These are phyloP conservation scores for Phoenix dactylifera DNA, from an alignment of 176 grass and related monocot genomes.

Conservation along the genomic window DNA sequence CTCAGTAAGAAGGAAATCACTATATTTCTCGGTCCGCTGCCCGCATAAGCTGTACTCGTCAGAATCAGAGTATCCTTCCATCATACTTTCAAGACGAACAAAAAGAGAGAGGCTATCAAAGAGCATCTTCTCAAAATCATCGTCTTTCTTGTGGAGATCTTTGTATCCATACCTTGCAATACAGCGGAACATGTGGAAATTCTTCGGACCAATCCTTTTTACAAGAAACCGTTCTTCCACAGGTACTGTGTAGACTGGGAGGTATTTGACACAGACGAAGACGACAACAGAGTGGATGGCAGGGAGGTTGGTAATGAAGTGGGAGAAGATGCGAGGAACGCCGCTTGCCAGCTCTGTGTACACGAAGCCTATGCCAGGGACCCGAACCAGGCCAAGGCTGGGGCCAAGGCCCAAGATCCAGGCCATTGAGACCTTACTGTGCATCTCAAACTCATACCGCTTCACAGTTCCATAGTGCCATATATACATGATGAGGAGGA, in stretches of 20 bases:
- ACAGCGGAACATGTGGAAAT: conserved; percentile 91
- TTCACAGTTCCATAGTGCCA: conserved; percentile 94
- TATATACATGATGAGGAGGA: conserved; percentile 86
- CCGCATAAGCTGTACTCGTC: conserved; percentile 51
- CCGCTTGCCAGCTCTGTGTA: conserved; percentile 96
- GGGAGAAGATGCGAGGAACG: conserved; percentile 86
- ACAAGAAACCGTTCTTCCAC: conserved; percentile 81
- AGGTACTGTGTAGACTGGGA: conserved; percentile 87
- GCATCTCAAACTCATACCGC: conserved; percentile 93
- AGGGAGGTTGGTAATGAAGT: conserved; percentile 96
- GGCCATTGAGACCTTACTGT: conserved; percentile 97
- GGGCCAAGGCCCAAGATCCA: conserved; percentile 95
- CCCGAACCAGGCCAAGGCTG: conserved; percentile 81
- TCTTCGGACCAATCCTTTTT: conserved; percentile 75
- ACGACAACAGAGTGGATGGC: conserved; percentile 91
- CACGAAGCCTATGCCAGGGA: conserved; percentile 91
- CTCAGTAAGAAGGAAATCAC: conserved; percentile 10
- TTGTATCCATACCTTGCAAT: conserved; percentile 89
- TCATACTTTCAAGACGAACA: conserved; percentile 83
- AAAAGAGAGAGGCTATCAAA: conserved; percentile 53
- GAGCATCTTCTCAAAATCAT: conserved; percentile 86
- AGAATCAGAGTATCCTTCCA: conserved; percentile 83
- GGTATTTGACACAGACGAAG: conserved; percentile 93
- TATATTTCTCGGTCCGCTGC: neutral
- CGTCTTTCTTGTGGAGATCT: conserved; percentile 84